Conservation (phyloP, 2,329 filamentous ascomycete genomes). For the Chaetomiaceae sp. region DNA sequence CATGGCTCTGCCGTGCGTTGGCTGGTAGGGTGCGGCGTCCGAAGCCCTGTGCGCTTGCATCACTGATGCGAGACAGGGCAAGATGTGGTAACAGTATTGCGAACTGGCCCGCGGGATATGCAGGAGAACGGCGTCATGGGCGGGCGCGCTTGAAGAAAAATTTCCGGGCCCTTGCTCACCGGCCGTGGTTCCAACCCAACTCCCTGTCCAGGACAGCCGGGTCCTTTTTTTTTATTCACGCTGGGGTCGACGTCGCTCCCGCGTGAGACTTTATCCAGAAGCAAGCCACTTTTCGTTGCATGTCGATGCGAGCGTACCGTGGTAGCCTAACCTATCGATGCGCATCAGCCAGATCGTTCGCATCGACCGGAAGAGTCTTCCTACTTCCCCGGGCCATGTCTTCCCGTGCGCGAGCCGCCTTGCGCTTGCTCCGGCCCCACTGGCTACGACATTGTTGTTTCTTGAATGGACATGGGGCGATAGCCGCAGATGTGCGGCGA, state of each 20-base stretch:
- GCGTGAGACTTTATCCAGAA: slow-evolving; percentile 2
- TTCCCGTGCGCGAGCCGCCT: slow-evolving; percentile 34
- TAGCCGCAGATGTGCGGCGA: too few relatives aligned
- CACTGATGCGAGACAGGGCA: slow-evolving; percentile 18
- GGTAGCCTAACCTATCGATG: slow-evolving; percentile 26
- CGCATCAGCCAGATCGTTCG: slow-evolving; percentile 35
- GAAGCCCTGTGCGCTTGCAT: slow-evolving; percentile 23
- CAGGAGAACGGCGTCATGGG: slow-evolving; percentile 19
- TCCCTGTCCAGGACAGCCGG: too few relatives aligned
- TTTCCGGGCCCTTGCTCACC: slow-evolving; percentile 16
- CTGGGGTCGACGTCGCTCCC: not conserved
- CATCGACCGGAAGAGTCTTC: slow-evolving; percentile 30
- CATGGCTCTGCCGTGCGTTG: slow-evolving; percentile 10
- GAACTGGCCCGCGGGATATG: slow-evolving; percentile 17
- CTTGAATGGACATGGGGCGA: too few relatives aligned
- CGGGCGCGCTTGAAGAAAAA: not conserved
- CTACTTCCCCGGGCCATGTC: slow-evolving; percentile 35
- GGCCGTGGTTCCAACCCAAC: slow-evolving; percentile 9
- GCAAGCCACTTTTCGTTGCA: slow-evolving; percentile 4
- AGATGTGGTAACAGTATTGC: slow-evolving; percentile 17
- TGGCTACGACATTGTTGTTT: too few relatives aligned
- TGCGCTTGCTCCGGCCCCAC: slow-evolving; percentile 5
- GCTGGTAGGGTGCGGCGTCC: slow-evolving; percentile 15
- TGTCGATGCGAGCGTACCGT: not conserved
- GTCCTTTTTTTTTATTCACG: too few relatives aligned